phyloP scores from a whole-genome alignment of 192 early-diverging fungal species.

The Haplosporangium gracile region DNA sequence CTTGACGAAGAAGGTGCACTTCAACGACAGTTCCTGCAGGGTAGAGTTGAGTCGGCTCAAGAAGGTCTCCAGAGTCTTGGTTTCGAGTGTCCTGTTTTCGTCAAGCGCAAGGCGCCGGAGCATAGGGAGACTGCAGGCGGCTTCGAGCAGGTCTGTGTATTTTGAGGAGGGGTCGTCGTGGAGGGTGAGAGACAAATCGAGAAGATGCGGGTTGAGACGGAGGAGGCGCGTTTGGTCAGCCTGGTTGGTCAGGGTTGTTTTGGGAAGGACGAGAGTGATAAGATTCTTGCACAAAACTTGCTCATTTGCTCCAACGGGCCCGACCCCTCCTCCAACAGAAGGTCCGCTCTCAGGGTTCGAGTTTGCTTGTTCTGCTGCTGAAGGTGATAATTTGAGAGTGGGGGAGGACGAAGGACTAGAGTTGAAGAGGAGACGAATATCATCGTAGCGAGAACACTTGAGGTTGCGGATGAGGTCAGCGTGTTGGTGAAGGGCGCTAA shows the following conservation, averaged over 20 bases:
- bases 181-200: slow-evolving; percentile 18
- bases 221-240: slow-evolving; percentile 18
- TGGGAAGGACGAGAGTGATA: slow-evolving; percentile 20
- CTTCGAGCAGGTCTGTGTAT: slow-evolving; percentile 13
- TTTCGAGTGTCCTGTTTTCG: slow-evolving; percentile 12
- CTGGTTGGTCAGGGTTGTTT: slow-evolving; percentile 19
- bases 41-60: slow-evolving; percentile 26
- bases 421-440: slow-evolving; percentile 23
- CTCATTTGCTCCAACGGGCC: background rate
- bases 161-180: slow-evolving; percentile 20
- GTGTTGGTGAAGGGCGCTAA: slow-evolving; percentile 16
- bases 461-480: slow-evolving; percentile 32
- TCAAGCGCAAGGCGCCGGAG: slow-evolving; percentile 25
- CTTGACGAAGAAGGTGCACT: slow-evolving; percentile 12
- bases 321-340: background rate
- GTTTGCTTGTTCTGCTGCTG: background rate
- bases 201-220: slow-evolving; percentile 27
- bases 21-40: slow-evolving; percentile 33
- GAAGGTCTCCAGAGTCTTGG: slow-evolving; percentile 28
- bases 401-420: background rate
- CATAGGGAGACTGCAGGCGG: slow-evolving; percentile 4
- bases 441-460: slow-evolving; percentile 38
- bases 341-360: background rate
- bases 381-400: background rate
- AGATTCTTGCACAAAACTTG: slow-evolving; percentile 25